Evolutionary conservation across 805 yeast species (phyloP).

Genomic region (Kodamaea kakaduensis): DNA sequence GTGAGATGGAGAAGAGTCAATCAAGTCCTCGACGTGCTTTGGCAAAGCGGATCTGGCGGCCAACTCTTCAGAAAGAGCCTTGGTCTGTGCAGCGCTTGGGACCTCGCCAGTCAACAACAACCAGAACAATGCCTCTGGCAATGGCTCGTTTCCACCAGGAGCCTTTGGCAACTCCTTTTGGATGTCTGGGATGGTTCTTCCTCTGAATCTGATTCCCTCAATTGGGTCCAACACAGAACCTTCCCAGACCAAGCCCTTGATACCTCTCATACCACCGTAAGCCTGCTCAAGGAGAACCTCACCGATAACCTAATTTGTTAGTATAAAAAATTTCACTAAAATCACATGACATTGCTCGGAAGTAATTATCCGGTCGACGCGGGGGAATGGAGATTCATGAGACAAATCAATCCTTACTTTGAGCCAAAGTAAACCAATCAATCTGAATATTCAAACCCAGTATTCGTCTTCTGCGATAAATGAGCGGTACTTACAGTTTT

Average conservation of each 20-base stretch:
- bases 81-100: conserved; percentile 59
- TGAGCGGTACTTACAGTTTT: conserved; percentile 56
- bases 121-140: conserved; percentile 80
- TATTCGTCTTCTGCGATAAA: too few species aligned
- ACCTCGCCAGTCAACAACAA: conserved; percentile 68
- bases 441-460: too few species aligned
- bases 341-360: conserved; percentile 13
- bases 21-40: conserved; percentile 53
- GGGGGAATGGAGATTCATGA: too few species aligned
- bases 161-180: conserved; percentile 62
- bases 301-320: conserved; percentile 34
- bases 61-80: conserved; percentile 53
- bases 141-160: conserved; percentile 55
- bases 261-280: conserved; percentile 79
- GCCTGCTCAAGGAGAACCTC: conserved; percentile 44
- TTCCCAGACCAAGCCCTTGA: conserved; percentile 73
- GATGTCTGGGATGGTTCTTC: conserved; percentile 69
- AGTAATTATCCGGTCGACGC: not conserved
- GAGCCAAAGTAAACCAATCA: too few species aligned
- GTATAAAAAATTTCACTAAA: conserved; percentile 5
- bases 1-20: conserved; percentile 61
- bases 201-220: conserved; percentile 76
- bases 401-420: too few species aligned
- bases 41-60: conserved; percentile 67
- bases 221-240: conserved; percentile 73